Percentiles rank a stretch among this genome's conserved stretches.
Evolutionary conservation across 345 rosid species (phyloP).

Genomic region (Dimocarpus longan): DNA sequence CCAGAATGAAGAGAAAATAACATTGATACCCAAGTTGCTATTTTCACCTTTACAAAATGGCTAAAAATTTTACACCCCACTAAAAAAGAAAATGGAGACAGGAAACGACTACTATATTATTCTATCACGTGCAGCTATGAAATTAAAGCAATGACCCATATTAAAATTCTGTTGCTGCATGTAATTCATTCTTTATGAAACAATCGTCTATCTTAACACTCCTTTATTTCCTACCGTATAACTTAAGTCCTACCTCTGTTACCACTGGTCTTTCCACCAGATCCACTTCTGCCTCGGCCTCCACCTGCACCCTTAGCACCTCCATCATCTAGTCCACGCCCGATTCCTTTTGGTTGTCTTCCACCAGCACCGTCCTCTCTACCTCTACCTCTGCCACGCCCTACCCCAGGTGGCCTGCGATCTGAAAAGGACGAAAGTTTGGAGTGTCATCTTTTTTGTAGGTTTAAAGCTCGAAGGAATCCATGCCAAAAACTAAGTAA

Average conservation of each 20-base stretch:
- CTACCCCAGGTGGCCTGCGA: conserved; percentile 78
- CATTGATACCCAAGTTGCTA: background rate
- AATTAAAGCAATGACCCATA: background rate
- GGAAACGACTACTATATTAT: background rate
- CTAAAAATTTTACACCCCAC: background rate
- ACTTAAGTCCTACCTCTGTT: conserved; percentile 48
- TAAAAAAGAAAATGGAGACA: background rate
- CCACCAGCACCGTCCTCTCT: conserved; percentile 75
- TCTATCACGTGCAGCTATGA: background rate
- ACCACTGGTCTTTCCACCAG: conserved; percentile 59
- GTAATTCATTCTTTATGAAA: background rate
- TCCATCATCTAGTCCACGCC: conserved; percentile 78
- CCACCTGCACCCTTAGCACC: conserved; percentile 60
- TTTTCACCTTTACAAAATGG: background rate
- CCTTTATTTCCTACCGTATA: background rate
- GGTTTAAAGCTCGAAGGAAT: background rate
- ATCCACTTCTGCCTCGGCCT: conserved; percentile 72
- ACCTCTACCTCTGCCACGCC: conserved; percentile 87
- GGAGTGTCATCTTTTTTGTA: background rate
- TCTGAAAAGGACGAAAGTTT: conserved; percentile 40
- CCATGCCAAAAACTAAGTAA: background rate
- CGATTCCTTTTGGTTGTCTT: conserved; percentile 61
- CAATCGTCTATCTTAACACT: background rate
- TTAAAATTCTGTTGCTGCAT: background rate
- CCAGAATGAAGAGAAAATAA: background rate